A percentile compares a stretch with the other conserved stretches of the same genome.
These are phyloP conservation scores for Trapa incisa DNA, from an alignment of 345 rosid genomes.

Conservation along the genomic window DNA sequence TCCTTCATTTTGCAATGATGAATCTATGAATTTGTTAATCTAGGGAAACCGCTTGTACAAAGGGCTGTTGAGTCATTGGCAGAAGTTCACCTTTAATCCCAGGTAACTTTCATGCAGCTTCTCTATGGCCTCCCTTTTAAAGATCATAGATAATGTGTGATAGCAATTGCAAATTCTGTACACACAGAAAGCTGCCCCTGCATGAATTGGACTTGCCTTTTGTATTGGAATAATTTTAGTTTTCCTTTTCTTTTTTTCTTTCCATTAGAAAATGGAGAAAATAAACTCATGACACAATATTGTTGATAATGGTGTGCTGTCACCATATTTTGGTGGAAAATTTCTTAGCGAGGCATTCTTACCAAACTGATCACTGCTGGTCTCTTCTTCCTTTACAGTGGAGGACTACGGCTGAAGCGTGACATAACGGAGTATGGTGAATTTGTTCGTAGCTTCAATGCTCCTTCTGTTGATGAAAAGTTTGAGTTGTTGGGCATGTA, in stretches of 20 bases:
- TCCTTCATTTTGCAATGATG: neutral
- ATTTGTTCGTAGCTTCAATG: conserved; percentile 70
- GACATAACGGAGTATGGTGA: conserved; percentile 87
- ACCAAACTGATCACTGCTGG: conserved; percentile 3
- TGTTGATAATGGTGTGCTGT: no score
- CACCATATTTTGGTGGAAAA: no score
- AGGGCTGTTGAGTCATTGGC: conserved; percentile 87
- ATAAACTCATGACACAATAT: no score
- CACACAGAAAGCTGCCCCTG: neutral
- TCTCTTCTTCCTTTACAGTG: conserved; percentile 31
- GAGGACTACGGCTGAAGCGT: conserved; percentile 94
- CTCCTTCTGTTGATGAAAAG: conserved; percentile 91
- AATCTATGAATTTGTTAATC: conserved; percentile 6
- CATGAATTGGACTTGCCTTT: neutral
- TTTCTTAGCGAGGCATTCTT: neutral
- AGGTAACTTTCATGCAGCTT: conserved; percentile 35
- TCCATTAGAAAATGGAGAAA: no score
- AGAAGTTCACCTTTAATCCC: conserved; percentile 91
- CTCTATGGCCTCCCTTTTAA: neutral
- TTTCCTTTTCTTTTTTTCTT: no score
- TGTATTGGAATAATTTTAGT: neutral
- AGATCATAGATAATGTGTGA: neutral
- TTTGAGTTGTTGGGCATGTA: conserved; percentile 90
- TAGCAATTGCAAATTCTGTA: neutral
- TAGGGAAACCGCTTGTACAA: conserved; percentile 81